Evolutionary conservation across 2,329 filamentous ascomycete genomes (phyloP).

Genomic region (Esteya vermicola): DNA sequence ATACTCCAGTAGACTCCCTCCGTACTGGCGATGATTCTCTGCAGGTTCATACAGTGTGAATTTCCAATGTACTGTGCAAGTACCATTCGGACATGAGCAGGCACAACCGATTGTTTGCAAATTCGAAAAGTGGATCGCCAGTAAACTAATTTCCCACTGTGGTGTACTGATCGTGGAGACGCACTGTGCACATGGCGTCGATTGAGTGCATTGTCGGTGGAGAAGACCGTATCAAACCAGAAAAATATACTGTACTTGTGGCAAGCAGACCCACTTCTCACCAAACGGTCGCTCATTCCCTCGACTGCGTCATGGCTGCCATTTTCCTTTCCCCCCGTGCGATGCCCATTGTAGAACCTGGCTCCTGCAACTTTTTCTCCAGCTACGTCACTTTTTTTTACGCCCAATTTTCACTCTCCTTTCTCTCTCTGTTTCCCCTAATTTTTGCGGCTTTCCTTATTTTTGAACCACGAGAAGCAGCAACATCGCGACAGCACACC

Average conservation of each 20-base stretch:
- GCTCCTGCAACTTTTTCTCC: conserved; percentile 9
- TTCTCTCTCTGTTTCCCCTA: too few relatives aligned
- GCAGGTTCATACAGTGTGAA: too few relatives aligned
- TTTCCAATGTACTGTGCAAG: not conserved
- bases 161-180: not conserved
- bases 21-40: too few relatives aligned
- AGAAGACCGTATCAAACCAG: not conserved
- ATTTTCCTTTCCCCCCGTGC: conserved; percentile 4
- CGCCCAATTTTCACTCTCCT: not conserved
- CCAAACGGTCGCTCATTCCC: not conserved
- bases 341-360: conserved; percentile 1
- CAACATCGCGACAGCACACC: not conserved
- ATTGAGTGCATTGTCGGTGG: not conserved
- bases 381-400: conserved; percentile 12
- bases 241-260: not conserved
- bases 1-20: too few relatives aligned
- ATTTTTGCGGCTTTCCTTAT: not conserved
- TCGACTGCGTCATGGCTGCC: conserved; percentile 4
- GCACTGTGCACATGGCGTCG: not conserved
- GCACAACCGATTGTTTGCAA: too few relatives aligned
- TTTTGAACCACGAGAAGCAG: not conserved
- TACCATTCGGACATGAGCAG: too few relatives aligned
- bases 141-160: not conserved
- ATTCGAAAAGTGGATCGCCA: too few relatives aligned
- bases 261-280: not conserved